Conservation (phyloP, 2,329 filamentous ascomycete species). For the Fusarium bactridioides region DNA sequence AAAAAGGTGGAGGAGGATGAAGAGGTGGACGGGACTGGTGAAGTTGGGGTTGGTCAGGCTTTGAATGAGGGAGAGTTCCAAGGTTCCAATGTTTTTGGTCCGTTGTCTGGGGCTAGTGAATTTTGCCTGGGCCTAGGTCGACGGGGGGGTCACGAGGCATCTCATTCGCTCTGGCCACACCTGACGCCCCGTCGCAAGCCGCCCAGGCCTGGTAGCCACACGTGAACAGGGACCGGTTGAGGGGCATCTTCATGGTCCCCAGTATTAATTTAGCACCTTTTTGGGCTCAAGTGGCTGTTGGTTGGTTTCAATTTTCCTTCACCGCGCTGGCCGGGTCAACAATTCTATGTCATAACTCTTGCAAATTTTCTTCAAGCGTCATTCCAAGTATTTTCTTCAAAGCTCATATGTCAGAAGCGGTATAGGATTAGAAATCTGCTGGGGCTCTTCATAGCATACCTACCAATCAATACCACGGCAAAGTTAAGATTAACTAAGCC, state of each 20-base stretch:
- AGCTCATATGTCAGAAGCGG: constrained; percentile 7
- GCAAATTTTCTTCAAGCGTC: background rate
- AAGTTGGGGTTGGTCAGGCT: constrained; percentile 24
- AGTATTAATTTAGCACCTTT: constrained; percentile 12
- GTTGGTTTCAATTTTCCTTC: constrained; percentile 10
- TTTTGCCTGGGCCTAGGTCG: constrained; percentile 24
- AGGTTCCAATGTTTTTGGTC: constrained; percentile 28
- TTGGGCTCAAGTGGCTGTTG: background rate
- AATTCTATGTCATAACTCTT: constrained; percentile 20
- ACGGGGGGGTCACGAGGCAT: constrained; percentile 22
- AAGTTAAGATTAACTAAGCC: constrained; percentile 19
- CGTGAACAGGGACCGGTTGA: constrained; percentile 14
- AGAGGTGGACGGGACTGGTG: constrained; percentile 25
- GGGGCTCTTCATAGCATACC: constrained; percentile 1
- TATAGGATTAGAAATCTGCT: constrained; percentile 11
- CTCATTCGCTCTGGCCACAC: constrained; percentile 30
- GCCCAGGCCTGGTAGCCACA: constrained; percentile 21
- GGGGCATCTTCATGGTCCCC: constrained; percentile 11
- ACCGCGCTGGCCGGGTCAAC: background rate
- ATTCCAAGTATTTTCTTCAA: background rate
- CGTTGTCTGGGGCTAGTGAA: constrained; percentile 33
- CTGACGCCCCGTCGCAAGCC: constrained; percentile 12
- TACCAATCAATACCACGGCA: constrained; percentile 4
- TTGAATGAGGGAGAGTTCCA: constrained; percentile 30
- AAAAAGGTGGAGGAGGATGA: constrained; percentile 29